Evolutionary conservation across 2,329 filamentous ascomycete species (phyloP), one percentile per base, ranked within the genome.

Genomic region (Diaporthe citri): DNA sequence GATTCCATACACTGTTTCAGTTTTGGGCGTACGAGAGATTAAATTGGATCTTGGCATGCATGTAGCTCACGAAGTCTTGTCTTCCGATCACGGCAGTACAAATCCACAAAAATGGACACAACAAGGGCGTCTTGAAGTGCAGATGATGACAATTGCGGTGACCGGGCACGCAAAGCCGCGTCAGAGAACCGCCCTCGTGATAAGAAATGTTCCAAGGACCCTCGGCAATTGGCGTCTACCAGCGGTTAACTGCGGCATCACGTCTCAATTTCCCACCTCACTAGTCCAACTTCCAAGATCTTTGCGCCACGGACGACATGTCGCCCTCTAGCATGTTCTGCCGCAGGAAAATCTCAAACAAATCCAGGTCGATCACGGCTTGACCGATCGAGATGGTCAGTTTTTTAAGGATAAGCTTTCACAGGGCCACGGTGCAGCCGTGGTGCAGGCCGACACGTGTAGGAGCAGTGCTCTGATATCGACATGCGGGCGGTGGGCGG

Each of bases 201-300:
- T 39, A 39, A 39, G 56, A 48, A 64, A 41, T 15, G n/a, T 52
- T 28, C 31, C 46, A 39, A 4, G 25, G 25, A 28, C 43, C 8
- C 31, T 22, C 57, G 52, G 64, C 41, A 75, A 75, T 74, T 74
- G 75, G 41, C 79, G 80, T 77, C 67, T 81, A 80, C 22, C 43
- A 31, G 48, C 80, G 80, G 80, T 75, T 81, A 80, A 56, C 64
- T 48, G 52, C 80, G 80, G 80, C 57, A 46, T 71, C 52, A 59
- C 20, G 36, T 43, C 25, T 71, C 52, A 76, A 74, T 31, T 77
- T 77, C 76, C 77, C 22, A 52, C 34, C 46, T 52, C 46, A 22
- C 46, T 52, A 52, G 41, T 43, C 51, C 74, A 17, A 36, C 36
- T 25, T 34, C 56, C 22, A 28, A 55, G 34, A 13, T 69, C 48